Evolutionary conservation across 441 rosid species (phyloP), one percentile per base, ranked within the genome.

Genomic region (Arabidopsis lyrata): DNA sequence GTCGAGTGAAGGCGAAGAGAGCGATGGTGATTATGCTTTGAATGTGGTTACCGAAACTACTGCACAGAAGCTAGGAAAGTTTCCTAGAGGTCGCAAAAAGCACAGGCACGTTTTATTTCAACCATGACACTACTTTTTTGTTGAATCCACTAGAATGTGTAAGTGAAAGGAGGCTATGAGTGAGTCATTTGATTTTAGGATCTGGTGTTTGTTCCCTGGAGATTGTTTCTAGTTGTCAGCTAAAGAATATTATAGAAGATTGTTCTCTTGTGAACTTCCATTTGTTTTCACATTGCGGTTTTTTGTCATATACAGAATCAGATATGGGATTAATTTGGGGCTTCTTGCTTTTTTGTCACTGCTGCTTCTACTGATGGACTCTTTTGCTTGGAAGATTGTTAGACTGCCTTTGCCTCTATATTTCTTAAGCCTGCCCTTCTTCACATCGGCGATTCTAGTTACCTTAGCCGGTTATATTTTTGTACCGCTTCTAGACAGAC

Each of bases 301-400:
- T 27, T 16, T 42, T 6, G 12, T 8, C 63, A 54, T 20, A 59
- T 68, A 83, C 97, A 92, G 97, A 85, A 85, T 82, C 78, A 86
- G 85, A 81, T 81, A 73, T 73, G 97, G 99, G 68, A 71, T 83
- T 74, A 90, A 84, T 75, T 50, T 84, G 61, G 92, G 86, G 53
- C 83, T 95, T 75, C 80, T 90, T 48, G 76, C 82, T 36, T 92
- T 95, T 81, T 57, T 85, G 77, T 76, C 86, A 1, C 38, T 77
- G 24, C 80, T 88, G 69, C 88, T 92, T 77, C 47, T 87, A 60
- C 70, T 86, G 64, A 83, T 86, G 62, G 99, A 95, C 77, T 90
- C 88, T 83, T 89, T 90, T 65, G 96, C 95, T 6, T 92, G 99
- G 99, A 89, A 87, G 86, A 89, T 95, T 49, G 95, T 95, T 77